Evolutionary conservation across 768 basidiomycete genomes (phyloP), one percentile per base, ranked within the genome.

Genomic region (Rhizopogon roseolus): DNA sequence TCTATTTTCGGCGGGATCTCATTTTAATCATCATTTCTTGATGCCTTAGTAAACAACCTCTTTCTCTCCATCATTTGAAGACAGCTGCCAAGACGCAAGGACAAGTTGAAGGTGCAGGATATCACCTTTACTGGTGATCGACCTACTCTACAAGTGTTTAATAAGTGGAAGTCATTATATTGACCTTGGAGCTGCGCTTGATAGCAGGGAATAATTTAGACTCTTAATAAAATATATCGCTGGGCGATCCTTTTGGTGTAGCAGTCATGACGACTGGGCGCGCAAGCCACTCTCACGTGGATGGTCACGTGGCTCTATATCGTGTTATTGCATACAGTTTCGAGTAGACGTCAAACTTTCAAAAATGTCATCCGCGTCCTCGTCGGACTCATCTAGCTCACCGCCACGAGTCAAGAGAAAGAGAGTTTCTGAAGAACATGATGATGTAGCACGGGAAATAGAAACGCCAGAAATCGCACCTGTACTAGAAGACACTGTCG

Each of bases 401-500:
- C 66, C 63, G 32, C 55, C 57, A 27, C 28, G 52, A 25, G 64
- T 54, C 54, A 72, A 63, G 60, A 59, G 60, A 57, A 64, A 56
- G 51, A 54, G 48, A 45, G 40, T 49, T 27, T 14, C 40, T 25
- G 60, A 65, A 14, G 50, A 54, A 34, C 62, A 67, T 13, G 56
- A 29, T 17, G 57, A 63, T 54, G 57, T 27, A 55, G 66, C n/a
- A 53, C 61, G 25, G 53, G 58, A 27, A 34, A 43, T 46, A 48
- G 45, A 42, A 16, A 42, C n/a, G 58, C 55, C 2, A 50, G 62
- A 44, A 39, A 59, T 58, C 9, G 9, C 48, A 41, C 53, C 54
- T 4, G 14, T 43, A 6, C 28, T 39, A 8, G 56, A 57, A 14
- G 77, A 82, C 10, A 68, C 62, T 16, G 76, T 76, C 19, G 85